Evolutionary conservation across 352 stramenopile genomes (phyloP).

Genomic region (Globisporangium canariense): DNA sequence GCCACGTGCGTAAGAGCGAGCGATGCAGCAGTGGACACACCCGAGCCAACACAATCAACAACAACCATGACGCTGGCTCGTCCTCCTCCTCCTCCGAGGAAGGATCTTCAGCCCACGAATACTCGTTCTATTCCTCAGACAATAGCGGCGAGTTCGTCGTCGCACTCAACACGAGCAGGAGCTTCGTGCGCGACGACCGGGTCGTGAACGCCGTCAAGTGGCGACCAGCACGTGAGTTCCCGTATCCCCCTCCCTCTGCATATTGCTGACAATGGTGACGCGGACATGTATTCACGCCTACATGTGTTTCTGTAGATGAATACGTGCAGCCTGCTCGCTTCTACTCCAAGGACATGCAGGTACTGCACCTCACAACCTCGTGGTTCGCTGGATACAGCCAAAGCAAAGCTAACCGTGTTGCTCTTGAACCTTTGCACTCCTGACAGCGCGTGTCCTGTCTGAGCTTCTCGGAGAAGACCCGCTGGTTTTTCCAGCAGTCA

Average conservation of each 20-base stretch:
- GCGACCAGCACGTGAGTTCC: conserved; percentile 16
- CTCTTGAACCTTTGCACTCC: background rate
- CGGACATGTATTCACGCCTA: background rate
- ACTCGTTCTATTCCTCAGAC: conserved; percentile 7
- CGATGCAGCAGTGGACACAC: background rate
- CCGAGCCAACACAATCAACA: background rate
- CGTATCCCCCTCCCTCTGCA: background rate
- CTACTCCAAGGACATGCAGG: conserved; percentile 20
- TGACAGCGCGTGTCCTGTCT: conserved; percentile 36
- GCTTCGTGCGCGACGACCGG: conserved; percentile 19
- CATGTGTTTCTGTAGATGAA: conserved; percentile 5
- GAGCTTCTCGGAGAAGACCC: conserved; percentile 55
- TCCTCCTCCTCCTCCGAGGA: conserved; percentile 9
- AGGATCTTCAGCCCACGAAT: conserved; percentile 9
- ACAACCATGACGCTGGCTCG: conserved; percentile 1
- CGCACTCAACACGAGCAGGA: conserved; percentile 3
- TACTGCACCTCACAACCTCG: background rate
- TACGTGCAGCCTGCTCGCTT: conserved; percentile 2
- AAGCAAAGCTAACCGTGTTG: background rate
- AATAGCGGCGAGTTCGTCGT: background rate
- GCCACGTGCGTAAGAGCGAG: conserved; percentile 20
- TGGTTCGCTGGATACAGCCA: too few relatives aligned
- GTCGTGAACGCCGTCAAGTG: conserved; percentile 6
- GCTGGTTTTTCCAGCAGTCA: conserved; percentile 68
- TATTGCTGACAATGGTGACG: background rate